Conservation (phyloP, 306 rosid genomes). For the Morella rubra region DNA sequence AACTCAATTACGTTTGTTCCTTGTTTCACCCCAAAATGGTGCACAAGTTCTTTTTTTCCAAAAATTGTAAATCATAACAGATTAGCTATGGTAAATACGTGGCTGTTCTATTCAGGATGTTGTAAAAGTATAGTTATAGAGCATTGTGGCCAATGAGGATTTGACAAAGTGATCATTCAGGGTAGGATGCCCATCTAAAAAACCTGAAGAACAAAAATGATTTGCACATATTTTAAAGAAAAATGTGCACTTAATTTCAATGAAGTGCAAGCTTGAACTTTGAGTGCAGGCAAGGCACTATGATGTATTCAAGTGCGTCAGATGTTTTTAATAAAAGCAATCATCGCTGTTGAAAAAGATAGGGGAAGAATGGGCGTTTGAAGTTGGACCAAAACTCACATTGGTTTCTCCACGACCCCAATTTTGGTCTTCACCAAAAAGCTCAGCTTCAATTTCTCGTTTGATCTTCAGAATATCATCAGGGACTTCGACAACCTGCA, state of each 20-base stretch:
- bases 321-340: neutral
- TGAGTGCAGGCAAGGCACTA: neutral
- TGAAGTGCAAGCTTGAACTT: neutral
- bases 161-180: neutral
- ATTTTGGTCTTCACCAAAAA: slow-evolving; percentile 80
- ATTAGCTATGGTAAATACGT: too few species aligned
- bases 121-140: neutral
- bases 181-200: neutral
- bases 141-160: neutral
- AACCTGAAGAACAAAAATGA: neutral
- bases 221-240: neutral
- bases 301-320: neutral
- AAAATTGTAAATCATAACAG: too few species aligned
- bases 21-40: too few species aligned
- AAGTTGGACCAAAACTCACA: slow-evolving; percentile 47
- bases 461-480: slow-evolving; percentile 68
- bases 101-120: neutral
- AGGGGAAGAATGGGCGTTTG: neutral
- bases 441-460: slow-evolving; percentile 72
- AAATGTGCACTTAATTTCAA: neutral
- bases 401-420: slow-evolving; percentile 75
- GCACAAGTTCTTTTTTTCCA: too few species aligned
- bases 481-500: slow-evolving; percentile 59
- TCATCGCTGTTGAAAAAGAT: neutral
- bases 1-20: neutral